These are phyloP conservation scores for Cutaneotrichosporon sp. DNA, from an alignment of 1,284 basidiomycete genomes.

Conservation along the genomic window DNA sequence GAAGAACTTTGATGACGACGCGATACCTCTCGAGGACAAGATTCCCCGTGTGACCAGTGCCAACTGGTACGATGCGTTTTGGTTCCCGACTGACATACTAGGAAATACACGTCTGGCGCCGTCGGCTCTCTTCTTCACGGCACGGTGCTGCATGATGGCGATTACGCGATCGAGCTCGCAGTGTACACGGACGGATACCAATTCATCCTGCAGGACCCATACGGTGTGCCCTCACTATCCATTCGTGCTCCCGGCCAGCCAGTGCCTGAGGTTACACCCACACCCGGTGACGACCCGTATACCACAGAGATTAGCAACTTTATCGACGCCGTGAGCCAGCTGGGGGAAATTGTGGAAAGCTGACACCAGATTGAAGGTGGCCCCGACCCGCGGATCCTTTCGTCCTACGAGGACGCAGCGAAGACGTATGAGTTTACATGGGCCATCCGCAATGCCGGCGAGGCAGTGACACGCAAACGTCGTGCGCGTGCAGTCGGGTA, in stretches of 20 bases:
- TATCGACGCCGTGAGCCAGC: constrained; percentile 38
- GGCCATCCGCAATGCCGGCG: constrained; percentile 32
- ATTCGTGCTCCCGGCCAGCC: constrained; percentile 47
- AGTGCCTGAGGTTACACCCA: constrained; percentile 28
- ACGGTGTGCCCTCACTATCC: constrained; percentile 42
- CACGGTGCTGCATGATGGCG: constrained; percentile 33
- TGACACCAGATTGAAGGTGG: constrained; percentile 34
- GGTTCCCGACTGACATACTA: constrained; percentile 7
- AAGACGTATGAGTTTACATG: constrained; percentile 65
- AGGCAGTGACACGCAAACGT: constrained; percentile 22
- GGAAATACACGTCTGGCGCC: constrained; percentile 43
- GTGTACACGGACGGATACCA: constrained; percentile 43
- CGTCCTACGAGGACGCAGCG: constrained; percentile 62
- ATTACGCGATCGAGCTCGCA: constrained; percentile 44
- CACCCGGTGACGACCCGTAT: constrained; percentile 48
- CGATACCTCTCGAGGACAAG: constrained; percentile 41
- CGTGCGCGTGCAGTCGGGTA: constrained; percentile 3
- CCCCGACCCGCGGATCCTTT: constrained; percentile 38
- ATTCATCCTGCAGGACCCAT: constrained; percentile 47
- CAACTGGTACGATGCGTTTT: constrained; percentile 43
- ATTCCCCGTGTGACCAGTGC: constrained; percentile 49
- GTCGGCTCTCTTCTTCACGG: constrained; percentile 43
- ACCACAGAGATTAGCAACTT: constrained; percentile 47
- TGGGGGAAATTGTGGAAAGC: neutral
- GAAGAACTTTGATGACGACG: constrained; percentile 50